Conservation (phyloP, 371 early-diverging fungal genomes). For the Globomyces sp. region DNA sequence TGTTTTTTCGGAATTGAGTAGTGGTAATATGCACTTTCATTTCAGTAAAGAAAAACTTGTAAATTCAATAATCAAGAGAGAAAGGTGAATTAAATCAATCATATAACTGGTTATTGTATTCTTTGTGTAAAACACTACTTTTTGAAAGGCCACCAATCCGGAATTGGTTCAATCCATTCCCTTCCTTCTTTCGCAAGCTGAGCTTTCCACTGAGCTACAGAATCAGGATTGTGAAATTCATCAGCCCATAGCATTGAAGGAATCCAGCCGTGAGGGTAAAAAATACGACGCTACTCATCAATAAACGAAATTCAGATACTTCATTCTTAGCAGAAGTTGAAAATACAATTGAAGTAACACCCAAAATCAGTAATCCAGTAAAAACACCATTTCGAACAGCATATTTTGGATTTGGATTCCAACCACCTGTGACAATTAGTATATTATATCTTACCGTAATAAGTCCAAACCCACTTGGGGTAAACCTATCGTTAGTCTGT, state of each 20-base stretch:
- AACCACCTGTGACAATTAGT: slow-evolving; percentile 60
- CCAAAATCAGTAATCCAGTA: slow-evolving; percentile 63
- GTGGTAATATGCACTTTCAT: too few relatives aligned
- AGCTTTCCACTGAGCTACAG: slow-evolving; percentile 46
- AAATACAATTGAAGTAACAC: slow-evolving; percentile 66
- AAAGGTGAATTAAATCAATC: too few relatives aligned
- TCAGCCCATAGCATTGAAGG: slow-evolving; percentile 83
- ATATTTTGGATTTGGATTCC: slow-evolving; percentile 84
- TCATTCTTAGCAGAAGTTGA: slow-evolving; percentile 79
- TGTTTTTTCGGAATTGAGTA: too few relatives aligned
- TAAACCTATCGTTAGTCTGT: background rate
- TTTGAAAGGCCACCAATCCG: slow-evolving; percentile 29
- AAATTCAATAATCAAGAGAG: too few relatives aligned
- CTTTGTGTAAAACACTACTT: background rate
- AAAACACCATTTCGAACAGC: slow-evolving; percentile 78
- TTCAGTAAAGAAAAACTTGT: too few relatives aligned
- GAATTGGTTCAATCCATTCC: slow-evolving; percentile 54
- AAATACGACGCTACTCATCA: slow-evolving; percentile 50
- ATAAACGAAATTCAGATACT: slow-evolving; percentile 40
- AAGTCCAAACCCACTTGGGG: slow-evolving; percentile 16
- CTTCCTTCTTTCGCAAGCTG: slow-evolving; percentile 48
- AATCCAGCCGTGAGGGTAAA: slow-evolving; percentile 74
- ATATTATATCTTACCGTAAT: slow-evolving; percentile 5
- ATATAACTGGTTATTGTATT: too few relatives aligned
- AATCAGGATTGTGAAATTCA: slow-evolving; percentile 63